Evolutionary conservation across 306 rosid species (phyloP), one percentile per base, ranked within the genome.

Genomic region (Vigna mungo): DNA sequence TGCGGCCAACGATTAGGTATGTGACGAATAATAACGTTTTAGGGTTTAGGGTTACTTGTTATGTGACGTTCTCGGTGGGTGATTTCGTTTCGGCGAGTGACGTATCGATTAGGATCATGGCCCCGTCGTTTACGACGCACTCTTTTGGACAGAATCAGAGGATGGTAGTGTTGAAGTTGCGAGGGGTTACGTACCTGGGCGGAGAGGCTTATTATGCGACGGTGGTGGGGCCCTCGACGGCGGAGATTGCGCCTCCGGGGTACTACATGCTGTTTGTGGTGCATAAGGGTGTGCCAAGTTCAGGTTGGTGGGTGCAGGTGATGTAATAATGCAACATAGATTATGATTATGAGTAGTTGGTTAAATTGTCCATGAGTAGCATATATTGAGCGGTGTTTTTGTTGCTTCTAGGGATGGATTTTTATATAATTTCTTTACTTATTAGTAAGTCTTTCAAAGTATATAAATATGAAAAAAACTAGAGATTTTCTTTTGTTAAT

Each of bases 61-160:
- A 80, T 1, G 79, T 93, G 3, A 74, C 59, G 1, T 89, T 93
- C 63, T 54, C 78, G 1, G 89, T 91, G 49, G 59, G 65, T 0
- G 1, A 62, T 9, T 82, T 71, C 17, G 21, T 1, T 15, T 43
- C 84, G 4, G 41, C 17, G 8, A 78, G 76, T 23, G 82, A 74
- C 3, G 65, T 92, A 16, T 89, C 96, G 4, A 85, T 88, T 17
- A 84, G 92, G 82, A 6, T 93, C 4, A 59, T 86, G 58, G 85
- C 96, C 1, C 97, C 97, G 1, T 83, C 97, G 7, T 93, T 90
- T 63, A 85, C 87, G 1, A 93, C 94, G 6, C 97, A 93, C 49
- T 87, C 96, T 5, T 85, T 74, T 21, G 85, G 77, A 6, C 88
- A 89, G 96, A 93, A 89, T 81, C 97, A 93, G 53, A 85, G 97